Evolutionary conservation across 257 asterid genomes (phyloP).

Genomic region (Nicotiana tomentosiformis): DNA sequence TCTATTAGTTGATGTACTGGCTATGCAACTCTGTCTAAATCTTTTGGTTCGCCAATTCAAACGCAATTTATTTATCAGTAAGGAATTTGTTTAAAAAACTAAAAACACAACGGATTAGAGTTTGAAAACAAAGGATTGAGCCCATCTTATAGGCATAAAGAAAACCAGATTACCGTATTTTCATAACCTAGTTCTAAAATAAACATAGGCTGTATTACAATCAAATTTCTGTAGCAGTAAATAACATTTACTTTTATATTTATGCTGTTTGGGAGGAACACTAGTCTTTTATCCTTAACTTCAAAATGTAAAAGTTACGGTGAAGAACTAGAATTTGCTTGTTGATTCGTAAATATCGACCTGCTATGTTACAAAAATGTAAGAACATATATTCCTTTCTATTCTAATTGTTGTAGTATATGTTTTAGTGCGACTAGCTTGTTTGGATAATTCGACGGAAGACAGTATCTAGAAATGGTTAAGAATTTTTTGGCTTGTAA

Average conservation of each 20-base stretch:
- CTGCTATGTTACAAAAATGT: not conserved
- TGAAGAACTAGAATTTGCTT: not conserved
- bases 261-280: not conserved
- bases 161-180: too few species aligned
- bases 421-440: too few species aligned
- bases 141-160: not conserved
- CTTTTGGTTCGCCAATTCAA: not conserved
- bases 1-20: not conserved
- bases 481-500: not conserved
- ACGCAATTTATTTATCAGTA: not conserved
- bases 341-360: not conserved
- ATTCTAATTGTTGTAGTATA: not conserved
- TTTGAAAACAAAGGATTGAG: not conserved
- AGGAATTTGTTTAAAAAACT: not conserved
- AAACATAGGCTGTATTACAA: too few species aligned
- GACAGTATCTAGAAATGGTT: too few species aligned
- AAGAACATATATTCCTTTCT: not conserved
- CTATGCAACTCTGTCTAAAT: not conserved
- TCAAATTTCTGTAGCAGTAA: not conserved
- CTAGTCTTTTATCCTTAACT: not conserved
- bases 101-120: not conserved
- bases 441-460: too few species aligned
- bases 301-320: not conserved
- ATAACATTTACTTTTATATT: not conserved
- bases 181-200: too few species aligned